Evolutionary conservation across 2,329 filamentous ascomycete species (phyloP).

Genomic region (Claviceps spartinae): DNA sequence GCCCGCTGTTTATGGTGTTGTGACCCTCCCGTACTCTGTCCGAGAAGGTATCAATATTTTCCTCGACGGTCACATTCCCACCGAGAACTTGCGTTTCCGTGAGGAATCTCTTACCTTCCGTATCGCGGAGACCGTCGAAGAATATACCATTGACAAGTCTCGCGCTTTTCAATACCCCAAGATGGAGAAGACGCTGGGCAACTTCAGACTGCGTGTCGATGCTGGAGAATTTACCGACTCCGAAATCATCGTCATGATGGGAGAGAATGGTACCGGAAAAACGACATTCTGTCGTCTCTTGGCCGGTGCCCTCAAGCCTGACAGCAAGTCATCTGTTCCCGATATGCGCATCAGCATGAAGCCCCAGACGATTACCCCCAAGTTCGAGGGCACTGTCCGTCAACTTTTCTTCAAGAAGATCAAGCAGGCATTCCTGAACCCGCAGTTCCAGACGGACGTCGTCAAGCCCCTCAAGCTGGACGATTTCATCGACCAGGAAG

Average conservation of each 20-base stretch:
- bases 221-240: slow-evolving; percentile 87
- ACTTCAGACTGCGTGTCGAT: slow-evolving; percentile 75
- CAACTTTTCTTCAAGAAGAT: slow-evolving; percentile 99
- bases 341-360: slow-evolving; percentile 99
- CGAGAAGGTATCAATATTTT: slow-evolving; percentile 99
- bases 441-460: slow-evolving; percentile 98
- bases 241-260: slow-evolving; percentile 99
- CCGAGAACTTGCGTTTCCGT: slow-evolving; percentile 95
- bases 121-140: slow-evolving; percentile 77
- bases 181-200: slow-evolving; percentile 87
- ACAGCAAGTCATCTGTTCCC: slow-evolving; percentile 63
- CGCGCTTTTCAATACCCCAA: slow-evolving; percentile 76
- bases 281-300: slow-evolving; percentile 97
- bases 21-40: slow-evolving; percentile 88
- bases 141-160: slow-evolving; percentile 71
- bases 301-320: slow-evolving; percentile 85
- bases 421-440: slow-evolving; percentile 87
- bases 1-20: slow-evolving; percentile 93
- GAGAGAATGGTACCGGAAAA: slow-evolving; percentile 98
- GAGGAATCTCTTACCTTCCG: slow-evolving; percentile 95
- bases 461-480: slow-evolving; percentile 99
- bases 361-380: slow-evolving; percentile 97
- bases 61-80: slow-evolving; percentile 94
- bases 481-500: slow-evolving; percentile 98
- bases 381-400: slow-evolving; percentile 91